These are phyloP conservation scores for Globisporangium canariense DNA, from an alignment of 352 stramenopile genomes.

Conservation along the genomic window DNA sequence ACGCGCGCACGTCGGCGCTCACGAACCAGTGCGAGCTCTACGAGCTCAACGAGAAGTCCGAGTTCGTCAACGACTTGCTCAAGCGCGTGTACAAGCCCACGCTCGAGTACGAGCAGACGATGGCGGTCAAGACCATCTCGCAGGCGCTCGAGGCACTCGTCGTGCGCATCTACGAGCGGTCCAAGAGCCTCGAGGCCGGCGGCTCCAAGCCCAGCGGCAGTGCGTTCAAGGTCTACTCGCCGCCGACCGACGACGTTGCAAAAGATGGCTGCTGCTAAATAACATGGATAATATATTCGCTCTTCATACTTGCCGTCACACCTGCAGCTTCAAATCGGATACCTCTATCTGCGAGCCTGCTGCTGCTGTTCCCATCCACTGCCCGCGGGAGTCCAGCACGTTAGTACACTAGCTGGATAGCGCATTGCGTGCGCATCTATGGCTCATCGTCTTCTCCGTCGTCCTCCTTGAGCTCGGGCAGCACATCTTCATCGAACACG, in stretches of 20 bases:
- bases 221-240: slow-evolving; percentile 34
- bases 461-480: slow-evolving; percentile 71
- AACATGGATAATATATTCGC: slow-evolving; percentile 15
- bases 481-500: slow-evolving; percentile 91
- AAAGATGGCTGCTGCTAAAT: slow-evolving; percentile 41
- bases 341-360: slow-evolving; percentile 2
- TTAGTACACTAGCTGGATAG: no score
- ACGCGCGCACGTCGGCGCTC: slow-evolving; percentile 51
- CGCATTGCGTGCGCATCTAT: not conserved
- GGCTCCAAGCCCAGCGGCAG: slow-evolving; percentile 45
- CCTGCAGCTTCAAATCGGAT: slow-evolving; percentile 3
- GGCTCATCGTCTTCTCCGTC: slow-evolving; percentile 20
- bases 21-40: slow-evolving; percentile 58
- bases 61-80: slow-evolving; percentile 26
- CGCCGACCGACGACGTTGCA: slow-evolving; percentile 5
- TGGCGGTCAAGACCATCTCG: slow-evolving; percentile 37
- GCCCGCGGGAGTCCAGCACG: no score
- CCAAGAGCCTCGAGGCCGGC: slow-evolving; percentile 49
- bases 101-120: slow-evolving; percentile 49
- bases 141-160: slow-evolving; percentile 64
- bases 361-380: not conserved
- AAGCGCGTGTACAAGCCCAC: slow-evolving; percentile 25
- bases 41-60: slow-evolving; percentile 49
- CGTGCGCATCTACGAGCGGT: slow-evolving; percentile 64
- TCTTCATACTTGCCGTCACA: not conserved